Base-by-base conservation (phyloP, 2,329 filamentous ascomycete species). In the Botrytis hyacinthi region DNA sequence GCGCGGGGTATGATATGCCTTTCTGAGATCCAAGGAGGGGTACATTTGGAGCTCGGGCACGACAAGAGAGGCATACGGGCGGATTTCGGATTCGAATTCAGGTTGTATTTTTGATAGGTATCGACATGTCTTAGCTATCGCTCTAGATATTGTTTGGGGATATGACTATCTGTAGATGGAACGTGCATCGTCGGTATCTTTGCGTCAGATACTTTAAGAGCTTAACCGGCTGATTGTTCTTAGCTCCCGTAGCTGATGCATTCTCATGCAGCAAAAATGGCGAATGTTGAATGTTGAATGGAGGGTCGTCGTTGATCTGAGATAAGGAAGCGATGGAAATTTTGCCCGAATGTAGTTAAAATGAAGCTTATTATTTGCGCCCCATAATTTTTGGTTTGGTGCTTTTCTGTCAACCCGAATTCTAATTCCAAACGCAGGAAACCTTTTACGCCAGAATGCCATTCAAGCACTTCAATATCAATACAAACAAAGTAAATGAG, bases 341-440 rank as follows among this genome's bases (percentile, higher is more conserved):
- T 76, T 76, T 76, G 62, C 72, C 75, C 61, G 20, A 67, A 76
- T 71, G 66, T 48, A 66, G 75, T 75, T 75, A 76, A 75, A 71
- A 73, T 72, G 59, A 42, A 59, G n/a, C 48, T 71, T 40, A 20
- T 65, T 32, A 35, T 29, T 48, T 26, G 14, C 37, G 26, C 42
- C 37, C 71, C 54, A 61, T 65, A 60, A 26, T 69, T 69, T 51
- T 69, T 14, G 37, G 8, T 37, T 71, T 57, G 60, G 9, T 35
- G 10, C 46, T 46, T 22, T 54, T 72, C 57, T 44, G 35, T 29
- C 29, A 32, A 63, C 9, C 26, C 14, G 70, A 60, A 40, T 63
- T 51, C 20, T 22, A 65, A 35, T 29, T 63, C 42, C 35, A 71
- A 20, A 46, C 12, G 61, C 40, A 63, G 22, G 40, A 32, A 71